Evolutionary conservation across 768 basidiomycete species (phyloP).

Genomic region (Auriculariales sp.): DNA sequence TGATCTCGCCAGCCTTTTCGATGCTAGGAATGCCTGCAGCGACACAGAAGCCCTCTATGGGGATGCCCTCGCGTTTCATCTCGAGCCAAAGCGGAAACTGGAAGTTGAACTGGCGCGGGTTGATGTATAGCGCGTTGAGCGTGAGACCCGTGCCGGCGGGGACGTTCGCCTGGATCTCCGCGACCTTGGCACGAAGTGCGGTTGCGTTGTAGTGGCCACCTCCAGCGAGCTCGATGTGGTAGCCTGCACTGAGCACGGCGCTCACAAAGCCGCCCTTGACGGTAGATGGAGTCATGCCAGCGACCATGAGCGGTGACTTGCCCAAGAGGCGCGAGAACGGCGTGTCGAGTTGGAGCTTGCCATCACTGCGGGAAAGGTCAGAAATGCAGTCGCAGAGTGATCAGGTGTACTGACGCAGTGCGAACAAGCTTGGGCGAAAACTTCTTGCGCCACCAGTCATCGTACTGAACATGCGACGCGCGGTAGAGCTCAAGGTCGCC

Average conservation of each 20-base stretch:
- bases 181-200: conserved; percentile 78
- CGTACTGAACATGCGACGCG: conserved; percentile 45
- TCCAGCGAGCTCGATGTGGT: conserved; percentile 92
- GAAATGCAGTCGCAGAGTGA: conserved; percentile 3
- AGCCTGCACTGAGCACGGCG: conserved; percentile 85
- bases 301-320: conserved; percentile 98
- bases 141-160: conserved; percentile 86
- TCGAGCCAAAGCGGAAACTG: conserved; percentile 97
- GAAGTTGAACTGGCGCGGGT: conserved; percentile 93
- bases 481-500: conserved; percentile 80
- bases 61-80: conserved; percentile 88
- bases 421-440: conserved; percentile 73
- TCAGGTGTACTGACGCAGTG: not conserved
- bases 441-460: conserved; percentile 86
- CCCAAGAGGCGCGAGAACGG: conserved; percentile 91
- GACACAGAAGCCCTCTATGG: conserved; percentile 97
- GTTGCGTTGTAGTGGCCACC: conserved; percentile 92
- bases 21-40: conserved; percentile 94
- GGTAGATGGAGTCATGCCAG: conserved; percentile 97
- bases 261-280: conserved; percentile 92
- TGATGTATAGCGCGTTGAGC: conserved; percentile 93
- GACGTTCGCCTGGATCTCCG: conserved; percentile 79
- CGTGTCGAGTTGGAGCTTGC: conserved; percentile 83
- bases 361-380: conserved; percentile 45
- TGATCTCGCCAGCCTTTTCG: conserved; percentile 96